Evolutionary conservation across 2,329 filamentous ascomycete species (phyloP), one percentile per base, ranked within the genome.

Genomic region (Salinomyces thailandicus): DNA sequence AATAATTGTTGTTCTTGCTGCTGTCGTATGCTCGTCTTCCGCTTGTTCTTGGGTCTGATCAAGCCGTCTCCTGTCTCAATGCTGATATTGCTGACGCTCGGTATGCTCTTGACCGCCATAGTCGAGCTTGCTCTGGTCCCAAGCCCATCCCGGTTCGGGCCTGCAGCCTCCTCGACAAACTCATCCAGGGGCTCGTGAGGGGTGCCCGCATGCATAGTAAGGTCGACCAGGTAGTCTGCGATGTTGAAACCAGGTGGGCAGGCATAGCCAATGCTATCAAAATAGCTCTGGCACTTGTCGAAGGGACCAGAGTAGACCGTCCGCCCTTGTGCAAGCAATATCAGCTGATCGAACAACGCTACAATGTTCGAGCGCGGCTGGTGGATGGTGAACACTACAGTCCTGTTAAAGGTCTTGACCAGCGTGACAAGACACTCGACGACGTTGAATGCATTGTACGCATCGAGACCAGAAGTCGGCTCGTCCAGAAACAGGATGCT

Each of bases 181-280:
- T 77, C 74, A 18, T 77, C 69, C 2, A 68, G 61, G 8, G 70
- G 63, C 1, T 71, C 68, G 24, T 62, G 65, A 11, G 70, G 66
- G 35, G 71, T 69, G 40, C 83, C 76, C 16, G 86, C 87, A 58
- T 98, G 91, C 89, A 98, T 96, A 0, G 91, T 96, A 27, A 98
- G 71, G 58, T 98, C 91, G 18, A 98, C 87, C 4, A 98, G 74
- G 55, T 95, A 98, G 59, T 98, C 91, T 3, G 91, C 91, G 60
- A 98, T 96, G 54, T 98, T 98, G 72, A 96, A 98, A 2, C 93
- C 93, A 16, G 87, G 81, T 8, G 91, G 91, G 54, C 93, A 98
- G 33, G 82, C 70, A 59, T 95, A 98, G 29, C 91, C 93, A 43
- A 94, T 79, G 31, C 77, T 73, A 54, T 95, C 85, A 51, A 98